Percentiles rank a stretch among this genome's conserved stretches.
phyloP scores from a whole-genome alignment of 805 yeast species.

The Cyberlindnera amylophila region DNA sequence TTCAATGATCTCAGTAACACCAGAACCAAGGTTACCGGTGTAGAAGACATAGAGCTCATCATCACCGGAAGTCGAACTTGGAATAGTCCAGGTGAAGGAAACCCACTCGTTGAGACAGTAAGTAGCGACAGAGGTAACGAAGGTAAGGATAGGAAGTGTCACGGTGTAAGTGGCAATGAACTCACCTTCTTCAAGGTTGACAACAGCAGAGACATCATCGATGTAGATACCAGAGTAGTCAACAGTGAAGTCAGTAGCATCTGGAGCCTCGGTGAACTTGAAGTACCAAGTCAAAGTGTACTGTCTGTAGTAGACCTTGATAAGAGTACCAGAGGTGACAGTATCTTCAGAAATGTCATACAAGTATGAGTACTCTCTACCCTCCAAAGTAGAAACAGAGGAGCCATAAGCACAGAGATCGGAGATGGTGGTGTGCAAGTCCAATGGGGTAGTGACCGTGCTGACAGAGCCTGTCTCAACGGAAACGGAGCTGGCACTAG shows the following conservation, averaged over 20 bases:
- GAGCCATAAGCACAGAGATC: constrained; percentile 2
- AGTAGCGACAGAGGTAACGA: neutral
- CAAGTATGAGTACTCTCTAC: constrained; percentile 1
- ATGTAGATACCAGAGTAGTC: constrained; percentile 6
- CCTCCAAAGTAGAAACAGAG: constrained; percentile 5
- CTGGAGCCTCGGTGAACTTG: constrained; percentile 7
- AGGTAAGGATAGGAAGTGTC: constrained; percentile 5
- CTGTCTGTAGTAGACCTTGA: constrained; percentile 5
- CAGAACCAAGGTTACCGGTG: constrained; percentile 19
- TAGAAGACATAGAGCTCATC: constrained; percentile 14
- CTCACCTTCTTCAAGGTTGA: constrained; percentile 15
- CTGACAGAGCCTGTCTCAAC: too few relatives aligned
- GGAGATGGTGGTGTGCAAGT: too few relatives aligned
- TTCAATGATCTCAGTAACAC: constrained; percentile 3
- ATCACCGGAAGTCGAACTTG: neutral
- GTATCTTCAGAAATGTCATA: neutral
- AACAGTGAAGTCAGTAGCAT: constrained; percentile 12
- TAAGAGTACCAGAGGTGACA: neutral
- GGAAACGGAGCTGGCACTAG: too few relatives aligned
- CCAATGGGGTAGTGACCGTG: too few relatives aligned
- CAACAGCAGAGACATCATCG: constrained; percentile 7
- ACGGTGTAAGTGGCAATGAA: constrained; percentile 7
- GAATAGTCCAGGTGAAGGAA: constrained; percentile 8
- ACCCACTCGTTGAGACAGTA: constrained; percentile 12
- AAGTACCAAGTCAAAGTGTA: constrained; percentile 18